Evolutionary conservation across 176 grass and related monocot genomes (phyloP), one percentile per base, ranked within the genome.

Genomic region (Oryza coarctata): DNA sequence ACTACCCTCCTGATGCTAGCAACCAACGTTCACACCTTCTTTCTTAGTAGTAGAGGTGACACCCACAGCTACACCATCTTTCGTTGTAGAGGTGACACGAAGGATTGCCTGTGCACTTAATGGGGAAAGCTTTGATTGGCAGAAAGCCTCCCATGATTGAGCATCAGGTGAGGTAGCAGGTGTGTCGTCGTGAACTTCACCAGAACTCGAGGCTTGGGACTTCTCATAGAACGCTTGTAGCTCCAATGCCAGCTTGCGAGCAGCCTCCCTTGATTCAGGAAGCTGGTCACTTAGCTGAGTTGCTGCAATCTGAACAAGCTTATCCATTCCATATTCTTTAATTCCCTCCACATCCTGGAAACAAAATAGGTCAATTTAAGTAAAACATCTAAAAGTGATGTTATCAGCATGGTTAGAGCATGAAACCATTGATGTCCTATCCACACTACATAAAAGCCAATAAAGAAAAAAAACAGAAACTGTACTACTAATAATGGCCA

Each of bases 221-320:
- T 87, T 86, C 50, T 81, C 67, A 65, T 99, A 95, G 76, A 93
- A 82, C 39, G 20, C 69, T 72, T 95, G 96, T 67, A 99, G 84
- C 85, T 94, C 87, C 78, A 94, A 70, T 69, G 89, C 65, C 41
- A 94, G 90, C 28, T 88, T 90, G n/a, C 96, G 87, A 81, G 96
- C 96, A 77, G 96, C 93, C 65, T 99, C 96, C 85, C 96, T 99
- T 76, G 96, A 99, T 89, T 99, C 93, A 30, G 96, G 96, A 80
- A 99, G 91, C 57, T 99, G 96, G 65, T 99, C 96, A 7, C 91
- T 91, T n/a, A 99, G 92, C 52, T 99, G 96, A 64, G 93, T 86
- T 73, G 96, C 96, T 20, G 91, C 91, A 12, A 99, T 75, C 88
- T 92, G 87, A 64, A 99, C 81, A 76, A 99, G 93, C 69, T 93